These are phyloP conservation scores for Fragaria iinumae DNA, from an alignment of 306 rosid genomes.

Conservation along the genomic window DNA sequence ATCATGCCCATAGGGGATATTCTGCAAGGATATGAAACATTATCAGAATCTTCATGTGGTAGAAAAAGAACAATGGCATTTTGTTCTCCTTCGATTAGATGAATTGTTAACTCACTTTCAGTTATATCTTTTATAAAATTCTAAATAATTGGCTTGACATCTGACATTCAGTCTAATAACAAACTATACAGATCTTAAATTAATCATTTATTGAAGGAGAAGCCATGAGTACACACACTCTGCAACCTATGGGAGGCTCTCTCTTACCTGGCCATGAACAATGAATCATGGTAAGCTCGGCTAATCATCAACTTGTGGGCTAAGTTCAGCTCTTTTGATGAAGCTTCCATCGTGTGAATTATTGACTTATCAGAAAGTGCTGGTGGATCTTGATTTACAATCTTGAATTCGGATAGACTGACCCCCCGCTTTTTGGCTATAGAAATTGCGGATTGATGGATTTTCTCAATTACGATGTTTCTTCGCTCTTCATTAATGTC, in stretches of 20 bases:
- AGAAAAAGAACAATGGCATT: slow-evolving; percentile 7
- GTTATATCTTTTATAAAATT: not conserved
- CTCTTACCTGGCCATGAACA: slow-evolving; percentile 89
- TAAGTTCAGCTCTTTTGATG: slow-evolving; percentile 71
- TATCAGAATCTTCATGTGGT: slow-evolving; percentile 17
- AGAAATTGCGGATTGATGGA: slow-evolving; percentile 61
- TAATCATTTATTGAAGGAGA: not conserved
- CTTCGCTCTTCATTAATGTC: slow-evolving; percentile 86
- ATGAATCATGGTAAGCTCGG: slow-evolving; percentile 92
- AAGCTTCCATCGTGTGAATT: slow-evolving; percentile 66
- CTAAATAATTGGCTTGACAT: not conserved
- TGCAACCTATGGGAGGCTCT: not conserved
- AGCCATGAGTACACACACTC: not conserved
- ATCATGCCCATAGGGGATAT: slow-evolving; percentile 93
- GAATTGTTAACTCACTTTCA: not conserved
- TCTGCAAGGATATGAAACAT: slow-evolving; percentile 46
- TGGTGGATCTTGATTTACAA: slow-evolving; percentile 92
- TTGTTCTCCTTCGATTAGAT: not conserved
- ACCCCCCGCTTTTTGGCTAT: slow-evolving; percentile 65
- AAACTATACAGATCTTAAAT: not conserved
- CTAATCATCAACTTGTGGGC: slow-evolving; percentile 87
- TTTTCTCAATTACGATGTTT: slow-evolving; percentile 73
- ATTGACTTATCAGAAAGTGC: slow-evolving; percentile 68
- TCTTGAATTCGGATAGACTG: slow-evolving; percentile 67
- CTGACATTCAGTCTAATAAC: not conserved